Conservation (phyloP, 2,329 filamentous ascomycete species). For the Apiospora phragmitis region DNA sequence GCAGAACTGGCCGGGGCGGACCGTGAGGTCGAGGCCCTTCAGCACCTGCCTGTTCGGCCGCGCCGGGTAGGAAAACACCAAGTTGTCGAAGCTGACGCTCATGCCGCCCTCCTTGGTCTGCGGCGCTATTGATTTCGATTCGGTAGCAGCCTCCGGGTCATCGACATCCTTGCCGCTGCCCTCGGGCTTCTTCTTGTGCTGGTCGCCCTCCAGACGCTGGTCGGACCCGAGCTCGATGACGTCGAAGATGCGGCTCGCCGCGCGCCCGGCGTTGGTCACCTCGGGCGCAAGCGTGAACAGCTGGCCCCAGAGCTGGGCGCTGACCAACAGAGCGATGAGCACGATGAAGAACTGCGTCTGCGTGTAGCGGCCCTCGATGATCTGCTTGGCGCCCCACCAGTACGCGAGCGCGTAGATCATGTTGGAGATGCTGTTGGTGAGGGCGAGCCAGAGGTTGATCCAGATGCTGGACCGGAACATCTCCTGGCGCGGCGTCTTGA, state of each 20-base stretch:
- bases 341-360: constrained; percentile 76
- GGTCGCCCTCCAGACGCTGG: constrained; percentile 18
- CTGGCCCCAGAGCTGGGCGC: constrained; percentile 71
- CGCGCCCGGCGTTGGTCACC: constrained; percentile 65
- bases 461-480: constrained; percentile 49
- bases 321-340: constrained; percentile 69
- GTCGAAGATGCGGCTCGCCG: constrained; percentile 58
- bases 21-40: constrained; percentile 36
- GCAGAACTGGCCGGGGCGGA: constrained; percentile 39
- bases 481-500: constrained; percentile 53
- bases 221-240: constrained; percentile 47
- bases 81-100: constrained; percentile 52
- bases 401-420: constrained; percentile 75
- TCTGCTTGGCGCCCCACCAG: constrained; percentile 76
- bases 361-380: constrained; percentile 63
- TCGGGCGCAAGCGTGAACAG: constrained; percentile 76
- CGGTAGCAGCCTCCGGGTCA: constrained; percentile 30
- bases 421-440: constrained; percentile 62
- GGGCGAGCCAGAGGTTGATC: constrained; percentile 60
- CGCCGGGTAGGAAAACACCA: constrained; percentile 62
- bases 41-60: constrained; percentile 55
- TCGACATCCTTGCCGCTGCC: background rate
- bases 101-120: constrained; percentile 24
- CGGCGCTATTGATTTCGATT: constrained; percentile 21
- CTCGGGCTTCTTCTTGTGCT: constrained; percentile 9